A percentile compares a stretch with the other conserved stretches of the same genome.
These are phyloP conservation scores for Macadamia tetraphylla DNA, from an alignment of 164 flowering plant species.

Conservation along the genomic window DNA sequence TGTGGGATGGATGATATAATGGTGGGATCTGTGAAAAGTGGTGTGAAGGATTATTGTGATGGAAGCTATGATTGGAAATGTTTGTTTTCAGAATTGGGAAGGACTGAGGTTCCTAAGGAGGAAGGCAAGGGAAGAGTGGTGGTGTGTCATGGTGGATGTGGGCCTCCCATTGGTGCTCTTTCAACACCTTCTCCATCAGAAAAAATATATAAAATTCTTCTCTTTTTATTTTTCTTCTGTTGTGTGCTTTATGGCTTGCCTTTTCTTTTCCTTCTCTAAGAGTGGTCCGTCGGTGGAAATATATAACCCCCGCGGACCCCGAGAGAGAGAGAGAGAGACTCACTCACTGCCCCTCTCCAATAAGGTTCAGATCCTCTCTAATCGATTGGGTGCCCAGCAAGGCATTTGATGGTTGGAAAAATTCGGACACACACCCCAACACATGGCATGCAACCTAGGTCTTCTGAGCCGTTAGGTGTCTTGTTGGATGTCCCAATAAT, in stretches of 20 bases:
- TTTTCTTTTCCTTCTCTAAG: not conserved
- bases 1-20: constrained; percentile 3
- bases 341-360: too few relatives aligned
- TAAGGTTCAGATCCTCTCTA: too few relatives aligned
- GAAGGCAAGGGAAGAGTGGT: not conserved
- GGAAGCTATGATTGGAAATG: not conserved
- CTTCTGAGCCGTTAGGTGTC: too few relatives aligned
- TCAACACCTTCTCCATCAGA: too few relatives aligned
- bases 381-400: too few relatives aligned
- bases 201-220: too few relatives aligned
- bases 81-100: not conserved
- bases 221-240: not conserved
- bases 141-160: not conserved
- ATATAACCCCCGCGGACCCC: not conserved
- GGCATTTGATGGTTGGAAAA: too few relatives aligned
- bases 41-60: constrained; percentile 15
- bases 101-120: not conserved
- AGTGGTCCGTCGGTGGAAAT: constrained; percentile 12
- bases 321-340: too few relatives aligned
- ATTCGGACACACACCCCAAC: too few relatives aligned
- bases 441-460: too few relatives aligned
- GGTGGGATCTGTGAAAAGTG: constrained; percentile 21
- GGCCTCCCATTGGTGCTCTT: too few relatives aligned
- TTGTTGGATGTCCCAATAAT: too few relatives aligned
- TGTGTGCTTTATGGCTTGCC: not conserved